Conservation (phyloP, 306 rosid species). For the Aeschynomene evenia region DNA sequence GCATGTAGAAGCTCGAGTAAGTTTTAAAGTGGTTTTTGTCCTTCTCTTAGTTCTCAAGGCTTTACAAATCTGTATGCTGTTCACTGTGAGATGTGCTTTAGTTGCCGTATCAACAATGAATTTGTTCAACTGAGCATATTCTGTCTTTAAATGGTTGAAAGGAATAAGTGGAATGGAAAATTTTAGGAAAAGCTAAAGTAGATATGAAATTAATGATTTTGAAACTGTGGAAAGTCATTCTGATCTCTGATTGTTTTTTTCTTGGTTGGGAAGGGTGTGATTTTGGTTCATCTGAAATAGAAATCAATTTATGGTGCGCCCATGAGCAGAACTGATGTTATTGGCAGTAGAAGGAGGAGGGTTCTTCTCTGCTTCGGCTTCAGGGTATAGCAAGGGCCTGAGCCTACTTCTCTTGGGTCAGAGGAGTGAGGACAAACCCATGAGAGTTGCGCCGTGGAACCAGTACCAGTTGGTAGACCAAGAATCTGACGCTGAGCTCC, state of each 20-base stretch:
- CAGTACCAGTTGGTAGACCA: constrained; percentile 96
- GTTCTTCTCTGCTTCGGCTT: constrained; percentile 97
- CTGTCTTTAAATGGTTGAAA: neutral
- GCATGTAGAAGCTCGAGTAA: constrained; percentile 6
- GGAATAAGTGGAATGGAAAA: constrained; percentile 7
- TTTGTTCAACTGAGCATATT: constrained; percentile 25
- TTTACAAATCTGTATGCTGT: constrained; percentile 28
- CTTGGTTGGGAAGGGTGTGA: constrained; percentile 34
- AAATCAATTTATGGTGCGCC: constrained; percentile 55
- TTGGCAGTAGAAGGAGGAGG: constrained; percentile 98
- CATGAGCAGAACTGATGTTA: constrained; percentile 97
- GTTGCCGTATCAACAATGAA: constrained; percentile 6
- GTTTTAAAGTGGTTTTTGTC: constrained; percentile 3
- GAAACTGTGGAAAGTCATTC: constrained; percentile 13
- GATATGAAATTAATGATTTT: constrained; percentile 11
- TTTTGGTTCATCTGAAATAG: constrained; percentile 46
- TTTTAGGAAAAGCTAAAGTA: neutral
- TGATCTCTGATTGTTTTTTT: constrained; percentile 33
- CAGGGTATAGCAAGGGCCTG: constrained; percentile 96
- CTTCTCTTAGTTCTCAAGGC: constrained; percentile 11
- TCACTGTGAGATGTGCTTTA: constrained; percentile 27
- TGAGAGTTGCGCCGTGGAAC: constrained; percentile 98
- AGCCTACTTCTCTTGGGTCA: constrained; percentile 93
- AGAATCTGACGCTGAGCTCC: constrained; percentile 89
- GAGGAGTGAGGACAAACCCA: constrained; percentile 89